Percentiles rank a stretch among this genome's conserved stretches.
Conservation (phyloP, 2,329 filamentous ascomycete species). For the Clarireedia monteithiana region DNA sequence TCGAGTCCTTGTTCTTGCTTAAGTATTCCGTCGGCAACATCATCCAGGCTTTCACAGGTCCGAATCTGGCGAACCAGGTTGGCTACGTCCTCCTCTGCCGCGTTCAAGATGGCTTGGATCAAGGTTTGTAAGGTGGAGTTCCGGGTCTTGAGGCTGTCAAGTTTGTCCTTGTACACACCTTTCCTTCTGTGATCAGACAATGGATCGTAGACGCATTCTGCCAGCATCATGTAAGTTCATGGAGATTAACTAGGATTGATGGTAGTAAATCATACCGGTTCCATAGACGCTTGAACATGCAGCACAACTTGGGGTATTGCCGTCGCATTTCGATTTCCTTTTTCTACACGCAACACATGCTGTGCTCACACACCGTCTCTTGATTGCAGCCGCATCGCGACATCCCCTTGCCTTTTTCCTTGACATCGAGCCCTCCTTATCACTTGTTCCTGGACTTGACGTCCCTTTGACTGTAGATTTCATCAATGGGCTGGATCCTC, state of each 20-base stretch:
- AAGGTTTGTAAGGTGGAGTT: slow-evolving; percentile 87
- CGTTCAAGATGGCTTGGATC: slow-evolving; percentile 87
- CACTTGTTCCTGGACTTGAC: background rate
- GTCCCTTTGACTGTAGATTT: slow-evolving; percentile 1
- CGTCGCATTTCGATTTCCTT: slow-evolving; percentile 85
- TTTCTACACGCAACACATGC: slow-evolving; percentile 74
- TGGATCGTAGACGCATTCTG: slow-evolving; percentile 85
- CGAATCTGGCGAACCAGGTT: slow-evolving; percentile 80
- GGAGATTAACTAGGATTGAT: background rate
- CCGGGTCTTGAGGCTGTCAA: slow-evolving; percentile 78
- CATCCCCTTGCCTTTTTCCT: slow-evolving; percentile 28
- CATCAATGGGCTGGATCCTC: background rate
- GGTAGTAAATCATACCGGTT: slow-evolving; percentile 37
- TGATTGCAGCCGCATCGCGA: slow-evolving; percentile 33
- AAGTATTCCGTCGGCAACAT: slow-evolving; percentile 29
- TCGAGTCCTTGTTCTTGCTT: slow-evolving; percentile 27
- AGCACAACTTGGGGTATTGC: slow-evolving; percentile 82
- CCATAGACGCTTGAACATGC: slow-evolving; percentile 94
- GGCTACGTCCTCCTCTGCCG: slow-evolving; percentile 76
- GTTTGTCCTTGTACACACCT: slow-evolving; percentile 92
- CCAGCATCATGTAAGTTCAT: slow-evolving; percentile 4
- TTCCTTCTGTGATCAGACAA: slow-evolving; percentile 94
- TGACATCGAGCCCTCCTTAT: slow-evolving; percentile 5
- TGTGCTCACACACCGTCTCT: slow-evolving; percentile 75
- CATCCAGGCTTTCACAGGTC: slow-evolving; percentile 57